Conservation (phyloP, 305 asterid species). For the Fraxinus ornus region DNA sequence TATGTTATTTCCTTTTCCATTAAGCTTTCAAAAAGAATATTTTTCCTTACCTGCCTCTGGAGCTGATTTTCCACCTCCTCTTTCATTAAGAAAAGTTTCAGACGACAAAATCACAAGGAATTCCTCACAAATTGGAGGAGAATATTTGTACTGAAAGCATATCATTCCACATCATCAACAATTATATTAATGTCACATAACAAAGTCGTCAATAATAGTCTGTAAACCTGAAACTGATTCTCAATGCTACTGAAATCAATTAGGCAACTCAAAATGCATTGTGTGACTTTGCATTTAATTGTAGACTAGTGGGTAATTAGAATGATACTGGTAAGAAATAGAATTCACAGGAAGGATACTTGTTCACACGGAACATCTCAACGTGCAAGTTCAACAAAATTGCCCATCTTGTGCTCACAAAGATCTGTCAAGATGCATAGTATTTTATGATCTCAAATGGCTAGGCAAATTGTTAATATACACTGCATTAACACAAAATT, state of each 20-base stretch:
- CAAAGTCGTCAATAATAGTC: neutral
- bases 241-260: neutral
- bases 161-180: neutral
- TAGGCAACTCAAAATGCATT: slow-evolving; percentile 1
- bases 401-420: slow-evolving; percentile 98
- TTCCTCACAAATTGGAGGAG: neutral
- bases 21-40: neutral
- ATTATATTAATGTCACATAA: neutral
- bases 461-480: neutral
- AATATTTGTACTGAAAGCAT: neutral
- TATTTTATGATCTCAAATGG: slow-evolving; percentile 24
- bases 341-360: slow-evolving; percentile 66
- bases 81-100: neutral
- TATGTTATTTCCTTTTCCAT: neutral
- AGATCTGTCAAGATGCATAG: slow-evolving; percentile 62
- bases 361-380: slow-evolving; percentile 97
- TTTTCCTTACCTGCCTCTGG: neutral
- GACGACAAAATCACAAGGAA: neutral
- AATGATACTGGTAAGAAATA: neutral
- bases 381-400: slow-evolving; percentile 92
- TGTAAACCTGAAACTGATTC: neutral
- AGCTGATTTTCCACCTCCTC: neutral
- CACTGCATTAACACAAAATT: slow-evolving; percentile 20
- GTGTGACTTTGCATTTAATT: slow-evolving; percentile 14
- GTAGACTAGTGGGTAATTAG: slow-evolving; percentile 16